Percentiles rank a stretch among this genome's conserved stretches.
These are phyloP conservation scores for Lactifluus rugatus DNA, from an alignment of 768 basidiomycete genomes.

Conservation along the genomic window DNA sequence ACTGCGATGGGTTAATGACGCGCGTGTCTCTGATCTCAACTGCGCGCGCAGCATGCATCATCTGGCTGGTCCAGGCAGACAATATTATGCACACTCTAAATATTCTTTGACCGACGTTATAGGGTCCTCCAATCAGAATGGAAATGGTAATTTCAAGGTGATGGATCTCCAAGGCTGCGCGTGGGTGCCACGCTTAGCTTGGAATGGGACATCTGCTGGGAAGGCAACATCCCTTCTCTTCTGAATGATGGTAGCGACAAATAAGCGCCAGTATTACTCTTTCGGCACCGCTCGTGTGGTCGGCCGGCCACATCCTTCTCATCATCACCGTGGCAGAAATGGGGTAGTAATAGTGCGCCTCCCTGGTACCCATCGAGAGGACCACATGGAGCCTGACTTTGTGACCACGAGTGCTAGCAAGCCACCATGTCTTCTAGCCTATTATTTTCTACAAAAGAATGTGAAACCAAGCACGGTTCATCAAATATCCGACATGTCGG, in stretches of 20 bases:
- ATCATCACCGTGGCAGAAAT: no score
- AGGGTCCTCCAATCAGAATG: not conserved
- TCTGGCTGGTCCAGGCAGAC: not conserved
- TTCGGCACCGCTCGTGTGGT: no score
- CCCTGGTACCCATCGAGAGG: no score
- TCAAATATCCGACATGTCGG: no score
- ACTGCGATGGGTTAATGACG: not conserved
- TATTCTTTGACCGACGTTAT: not conserved
- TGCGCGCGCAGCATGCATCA: not conserved
- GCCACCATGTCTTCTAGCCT: no score
- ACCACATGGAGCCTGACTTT: no score
- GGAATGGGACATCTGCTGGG: not conserved
- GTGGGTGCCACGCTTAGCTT: not conserved
- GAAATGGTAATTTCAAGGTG: not conserved
- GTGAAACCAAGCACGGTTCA: no score
- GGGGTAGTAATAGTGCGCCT: no score
- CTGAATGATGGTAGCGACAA: slow-evolving; percentile 9
- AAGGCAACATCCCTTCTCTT: not conserved
- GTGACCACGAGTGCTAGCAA: no score
- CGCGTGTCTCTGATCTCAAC: not conserved
- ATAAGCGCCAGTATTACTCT: not conserved
- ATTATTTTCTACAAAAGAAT: no score
- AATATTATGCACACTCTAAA: not conserved
- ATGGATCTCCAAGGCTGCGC: not conserved
- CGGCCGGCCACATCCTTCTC: no score